phyloP scores from a whole-genome alignment of 2,329 filamentous ascomycete genomes.

The Pestalotiopsis sp. region DNA sequence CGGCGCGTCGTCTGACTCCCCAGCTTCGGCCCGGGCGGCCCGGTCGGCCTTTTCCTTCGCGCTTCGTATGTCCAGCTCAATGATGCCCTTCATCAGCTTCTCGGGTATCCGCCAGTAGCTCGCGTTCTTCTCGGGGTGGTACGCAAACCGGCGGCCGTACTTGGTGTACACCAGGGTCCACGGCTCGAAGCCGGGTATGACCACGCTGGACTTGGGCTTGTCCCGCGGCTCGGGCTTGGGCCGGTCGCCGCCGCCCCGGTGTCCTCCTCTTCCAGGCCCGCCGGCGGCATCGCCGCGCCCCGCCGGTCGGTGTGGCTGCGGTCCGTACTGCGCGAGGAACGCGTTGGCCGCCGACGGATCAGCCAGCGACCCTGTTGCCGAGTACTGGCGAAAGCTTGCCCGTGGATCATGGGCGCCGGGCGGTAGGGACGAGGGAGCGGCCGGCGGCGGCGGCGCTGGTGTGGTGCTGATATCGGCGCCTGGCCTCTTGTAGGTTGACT shows the following conservation, averaged over 20 bases:
- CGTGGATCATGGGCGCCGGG: slow-evolving; percentile 30
- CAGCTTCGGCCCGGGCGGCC: neutral
- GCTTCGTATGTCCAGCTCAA: slow-evolving; percentile 72
- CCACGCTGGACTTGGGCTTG: slow-evolving; percentile 76
- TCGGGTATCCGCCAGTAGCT: slow-evolving; percentile 96
- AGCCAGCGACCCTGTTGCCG: slow-evolving; percentile 46
- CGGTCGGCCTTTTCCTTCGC: slow-evolving; percentile 58
- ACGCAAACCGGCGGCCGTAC: slow-evolving; percentile 84
- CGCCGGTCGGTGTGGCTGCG: slow-evolving; percentile 37
- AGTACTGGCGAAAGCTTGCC: slow-evolving; percentile 45
- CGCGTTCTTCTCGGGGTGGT: slow-evolving; percentile 82
- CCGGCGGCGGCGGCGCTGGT: slow-evolving; percentile 7
- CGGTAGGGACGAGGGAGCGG: slow-evolving; percentile 8
- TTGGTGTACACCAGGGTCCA: slow-evolving; percentile 96
- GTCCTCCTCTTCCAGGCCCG: slow-evolving; percentile 40
- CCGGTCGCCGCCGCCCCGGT: slow-evolving; percentile 54
- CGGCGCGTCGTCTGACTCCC: neutral
- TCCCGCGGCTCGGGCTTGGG: slow-evolving; percentile 73
- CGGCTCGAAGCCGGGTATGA: slow-evolving; percentile 79
- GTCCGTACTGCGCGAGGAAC: slow-evolving; percentile 59
- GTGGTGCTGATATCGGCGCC: slow-evolving; percentile 28
- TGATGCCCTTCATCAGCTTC: slow-evolving; percentile 78
- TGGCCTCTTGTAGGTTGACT: slow-evolving; percentile 88
- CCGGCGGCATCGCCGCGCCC: slow-evolving; percentile 30
- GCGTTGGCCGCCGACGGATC: slow-evolving; percentile 61